Evolutionary conservation across 345 rosid genomes (phyloP).

Genomic region (Salix brachista): DNA sequence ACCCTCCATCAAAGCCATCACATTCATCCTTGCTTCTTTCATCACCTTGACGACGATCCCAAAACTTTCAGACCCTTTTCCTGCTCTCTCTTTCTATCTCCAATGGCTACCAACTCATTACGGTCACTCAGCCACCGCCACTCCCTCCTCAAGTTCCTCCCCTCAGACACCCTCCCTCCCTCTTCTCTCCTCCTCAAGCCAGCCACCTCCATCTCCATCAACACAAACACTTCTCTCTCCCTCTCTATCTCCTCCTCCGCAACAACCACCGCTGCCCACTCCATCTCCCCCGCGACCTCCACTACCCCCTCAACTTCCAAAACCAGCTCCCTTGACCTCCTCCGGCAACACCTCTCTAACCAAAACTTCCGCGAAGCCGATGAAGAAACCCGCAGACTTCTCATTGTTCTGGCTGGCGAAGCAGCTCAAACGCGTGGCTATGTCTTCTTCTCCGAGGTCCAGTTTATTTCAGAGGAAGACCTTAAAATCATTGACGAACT

Average conservation of each 20-base stretch:
- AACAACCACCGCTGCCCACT: constrained; percentile 23
- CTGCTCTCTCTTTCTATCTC: too few species aligned
- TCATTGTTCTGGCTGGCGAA: constrained; percentile 81
- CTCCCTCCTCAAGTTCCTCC: constrained; percentile 20
- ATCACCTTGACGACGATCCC: neutral
- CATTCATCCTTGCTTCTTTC: neutral
- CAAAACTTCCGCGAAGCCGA: constrained; percentile 81
- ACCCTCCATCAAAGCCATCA: neutral
- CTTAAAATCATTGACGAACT: constrained; percentile 68
- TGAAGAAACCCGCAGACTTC: constrained; percentile 79
- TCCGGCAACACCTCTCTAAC: constrained; percentile 47
- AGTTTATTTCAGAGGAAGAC: constrained; percentile 54
- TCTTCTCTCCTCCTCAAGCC: constrained; percentile 16
- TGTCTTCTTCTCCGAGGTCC: constrained; percentile 93
- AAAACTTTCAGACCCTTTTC: too few species aligned
- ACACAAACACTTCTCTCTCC: constrained; percentile 12
- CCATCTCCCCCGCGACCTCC: constrained; percentile 29
- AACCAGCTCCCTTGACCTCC: constrained; percentile 52
- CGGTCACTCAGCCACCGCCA: constrained; percentile 34
- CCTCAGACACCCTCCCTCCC: constrained; percentile 20
- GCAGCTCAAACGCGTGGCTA: constrained; percentile 73
- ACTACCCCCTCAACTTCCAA: constrained; percentile 32
- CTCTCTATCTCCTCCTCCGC: constrained; percentile 16
- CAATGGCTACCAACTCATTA: constrained; percentile 47
- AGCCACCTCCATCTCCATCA: constrained; percentile 12